phyloP scores from a whole-genome alignment of 768 basidiomycete species.

The Mrakia gelida region DNA sequence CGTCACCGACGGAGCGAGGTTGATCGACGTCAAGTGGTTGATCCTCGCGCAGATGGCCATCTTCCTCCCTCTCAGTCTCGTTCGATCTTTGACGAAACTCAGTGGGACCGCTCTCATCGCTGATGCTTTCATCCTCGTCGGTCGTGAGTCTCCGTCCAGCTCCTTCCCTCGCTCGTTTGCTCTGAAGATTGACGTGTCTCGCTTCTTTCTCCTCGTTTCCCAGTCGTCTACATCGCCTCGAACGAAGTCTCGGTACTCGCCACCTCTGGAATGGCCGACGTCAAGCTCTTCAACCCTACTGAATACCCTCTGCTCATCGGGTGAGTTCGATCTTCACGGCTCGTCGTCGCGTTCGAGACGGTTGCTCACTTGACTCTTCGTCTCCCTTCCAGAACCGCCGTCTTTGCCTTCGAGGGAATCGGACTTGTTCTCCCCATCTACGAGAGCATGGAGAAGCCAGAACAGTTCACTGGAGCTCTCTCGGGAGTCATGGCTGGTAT shows the following conservation, averaged over 20 bases:
- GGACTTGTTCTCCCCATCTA: conserved; percentile 95
- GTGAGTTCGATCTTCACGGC: conserved; percentile 48
- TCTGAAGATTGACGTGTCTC: neutral
- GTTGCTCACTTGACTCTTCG: neutral
- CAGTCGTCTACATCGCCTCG: conserved; percentile 49
- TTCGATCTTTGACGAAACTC: conserved; percentile 91
- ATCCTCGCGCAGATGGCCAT: conserved; percentile 78
- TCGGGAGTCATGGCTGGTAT: conserved; percentile 89
- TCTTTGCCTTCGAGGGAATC: conserved; percentile 97
- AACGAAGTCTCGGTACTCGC: conserved; percentile 71
- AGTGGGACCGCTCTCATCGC: conserved; percentile 87
- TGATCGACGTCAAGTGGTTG: conserved; percentile 65
- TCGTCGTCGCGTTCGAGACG: neutral
- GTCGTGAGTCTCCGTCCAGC: conserved; percentile 49
- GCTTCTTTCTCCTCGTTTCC: neutral
- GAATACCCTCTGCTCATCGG: conserved; percentile 91
- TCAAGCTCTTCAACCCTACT: conserved; percentile 79
- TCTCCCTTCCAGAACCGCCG: conserved; percentile 65
- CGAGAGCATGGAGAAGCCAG: conserved; percentile 91
- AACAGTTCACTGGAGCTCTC: conserved; percentile 81
- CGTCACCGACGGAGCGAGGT: conserved; percentile 66
- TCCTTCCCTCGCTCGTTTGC: neutral
- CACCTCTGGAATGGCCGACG: conserved; percentile 65
- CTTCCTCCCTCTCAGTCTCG: conserved; percentile 82
- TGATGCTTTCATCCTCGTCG: conserved; percentile 89